Evolutionary conservation across 208 protist species (phyloP).

Genomic region (Crithidia sp.): DNA sequence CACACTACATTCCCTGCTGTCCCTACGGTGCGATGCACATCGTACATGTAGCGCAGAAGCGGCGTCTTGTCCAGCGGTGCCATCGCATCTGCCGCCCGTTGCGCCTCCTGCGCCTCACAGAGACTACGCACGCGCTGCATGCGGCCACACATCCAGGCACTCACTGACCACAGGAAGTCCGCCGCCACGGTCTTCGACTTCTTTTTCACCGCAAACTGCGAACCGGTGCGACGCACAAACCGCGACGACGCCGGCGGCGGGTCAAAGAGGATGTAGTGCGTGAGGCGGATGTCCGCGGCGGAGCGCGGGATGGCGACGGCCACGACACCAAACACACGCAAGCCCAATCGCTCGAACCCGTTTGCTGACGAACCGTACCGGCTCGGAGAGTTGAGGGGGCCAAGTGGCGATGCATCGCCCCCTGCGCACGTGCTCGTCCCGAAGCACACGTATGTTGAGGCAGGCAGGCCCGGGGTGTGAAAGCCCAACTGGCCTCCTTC

Average conservation of each 20-base stretch:
- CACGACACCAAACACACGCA: conserved; percentile 32
- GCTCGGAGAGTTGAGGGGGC: too few relatives aligned
- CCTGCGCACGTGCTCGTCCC: conserved; percentile 1
- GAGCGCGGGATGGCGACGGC: conserved; percentile 43
- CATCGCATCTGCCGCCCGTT: neutral
- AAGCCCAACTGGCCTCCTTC: conserved; percentile 39
- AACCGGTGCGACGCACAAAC: neutral
- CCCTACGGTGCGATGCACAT: conserved; percentile 12
- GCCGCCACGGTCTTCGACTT: neutral
- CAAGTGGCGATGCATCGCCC: too few relatives aligned
- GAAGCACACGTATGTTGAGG: conserved; percentile 35
- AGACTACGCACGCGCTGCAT: conserved; percentile 9
- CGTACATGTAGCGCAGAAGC: conserved; percentile 24
- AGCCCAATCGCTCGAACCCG: conserved; percentile 14
- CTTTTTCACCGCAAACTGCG: conserved; percentile 3
- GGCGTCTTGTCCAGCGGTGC: conserved; percentile 26
- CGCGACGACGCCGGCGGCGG: neutral
- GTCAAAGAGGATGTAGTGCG: conserved; percentile 40
- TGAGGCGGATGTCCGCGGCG: conserved; percentile 27
- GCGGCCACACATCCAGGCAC: conserved; percentile 22
- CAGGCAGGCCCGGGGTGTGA: conserved; percentile 36
- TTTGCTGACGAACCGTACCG: conserved; percentile 2
- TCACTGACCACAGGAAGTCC: conserved; percentile 6
- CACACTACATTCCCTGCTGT: neutral
- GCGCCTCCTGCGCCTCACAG: conserved; percentile 17